These are phyloP conservation scores for Adansonia gregorii DNA, from an alignment of 441 rosid genomes.

Conservation along the genomic window DNA sequence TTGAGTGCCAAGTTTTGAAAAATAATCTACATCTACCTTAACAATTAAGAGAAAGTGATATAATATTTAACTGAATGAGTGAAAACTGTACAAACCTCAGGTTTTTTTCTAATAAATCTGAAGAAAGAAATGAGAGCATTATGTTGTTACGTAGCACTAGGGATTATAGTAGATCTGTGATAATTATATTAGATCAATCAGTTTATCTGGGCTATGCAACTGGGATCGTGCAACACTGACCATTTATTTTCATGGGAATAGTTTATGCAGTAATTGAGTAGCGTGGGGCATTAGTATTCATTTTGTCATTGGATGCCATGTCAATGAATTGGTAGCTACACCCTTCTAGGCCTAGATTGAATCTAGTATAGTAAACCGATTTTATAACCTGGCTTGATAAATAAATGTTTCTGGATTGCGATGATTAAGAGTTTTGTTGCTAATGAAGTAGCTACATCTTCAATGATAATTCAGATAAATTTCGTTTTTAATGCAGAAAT, in stretches of 20 bases:
- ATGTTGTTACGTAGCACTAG: slow-evolving; percentile 15
- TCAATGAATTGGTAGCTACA: background rate
- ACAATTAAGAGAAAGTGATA: background rate
- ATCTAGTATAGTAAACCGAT: background rate
- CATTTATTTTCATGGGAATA: slow-evolving; percentile 8
- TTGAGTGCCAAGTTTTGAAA: background rate
- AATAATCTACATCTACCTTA: background rate
- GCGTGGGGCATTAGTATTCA: background rate
- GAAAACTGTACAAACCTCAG: background rate
- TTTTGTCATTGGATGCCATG: background rate
- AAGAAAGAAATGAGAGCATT: background rate
- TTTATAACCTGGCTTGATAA: slow-evolving; percentile 14
- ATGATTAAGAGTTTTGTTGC: slow-evolving; percentile 9
- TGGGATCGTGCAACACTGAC: background rate
- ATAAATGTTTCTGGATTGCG: slow-evolving; percentile 12
- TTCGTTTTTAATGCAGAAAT: slow-evolving; percentile 55
- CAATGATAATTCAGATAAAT: background rate
- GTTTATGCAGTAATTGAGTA: background rate
- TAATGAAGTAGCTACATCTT: background rate
- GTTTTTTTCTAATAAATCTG: background rate
- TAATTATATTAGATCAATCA: background rate
- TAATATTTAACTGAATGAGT: background rate
- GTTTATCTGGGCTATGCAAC: background rate
- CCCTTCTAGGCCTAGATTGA: slow-evolving; percentile 9
- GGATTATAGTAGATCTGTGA: background rate